phyloP scores from a whole-genome alignment of 768 basidiomycete species.

The Calvatia gigantea region DNA sequence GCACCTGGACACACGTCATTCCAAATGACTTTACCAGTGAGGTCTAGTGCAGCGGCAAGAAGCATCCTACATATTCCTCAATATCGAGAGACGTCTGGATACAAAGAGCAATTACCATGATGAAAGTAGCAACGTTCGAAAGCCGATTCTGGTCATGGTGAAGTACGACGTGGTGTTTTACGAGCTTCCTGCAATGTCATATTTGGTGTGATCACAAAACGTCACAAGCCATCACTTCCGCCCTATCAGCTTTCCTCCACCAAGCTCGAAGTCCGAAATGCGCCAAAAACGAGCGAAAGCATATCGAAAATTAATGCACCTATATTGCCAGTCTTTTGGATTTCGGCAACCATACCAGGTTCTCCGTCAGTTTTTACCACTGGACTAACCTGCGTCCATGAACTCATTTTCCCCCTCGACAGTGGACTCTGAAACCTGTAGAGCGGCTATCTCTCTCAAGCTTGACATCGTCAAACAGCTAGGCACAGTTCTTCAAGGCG shows the following conservation, averaged over 20 bases:
- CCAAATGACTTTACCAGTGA: conserved; percentile 65
- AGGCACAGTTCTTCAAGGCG: conserved; percentile 75
- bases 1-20: conserved; percentile 67
- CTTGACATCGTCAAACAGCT: conserved; percentile 78
- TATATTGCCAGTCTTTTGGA: conserved; percentile 83
- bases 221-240: background rate
- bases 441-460: conserved; percentile 61
- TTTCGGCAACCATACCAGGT: conserved; percentile 95
- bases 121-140: conserved; percentile 22
- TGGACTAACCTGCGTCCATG: conserved; percentile 2
- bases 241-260: background rate
- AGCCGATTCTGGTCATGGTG: conserved; percentile 19
- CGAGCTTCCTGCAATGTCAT: background rate
- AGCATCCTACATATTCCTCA: conserved; percentile 22
- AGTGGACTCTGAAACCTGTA: conserved; percentile 90
- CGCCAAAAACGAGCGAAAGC: conserved; percentile 93
- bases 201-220: background rate
- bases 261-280: conserved; percentile 66
- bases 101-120: conserved; percentile 22
- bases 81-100: background rate
- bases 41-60: conserved; percentile 43
- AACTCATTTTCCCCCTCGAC: conserved; percentile 8
- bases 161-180: background rate
- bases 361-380: conserved; percentile 51
- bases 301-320: conserved; percentile 90